Conservation (phyloP, 176 grass and related monocot species). For the Raddia guianensis region DNA sequence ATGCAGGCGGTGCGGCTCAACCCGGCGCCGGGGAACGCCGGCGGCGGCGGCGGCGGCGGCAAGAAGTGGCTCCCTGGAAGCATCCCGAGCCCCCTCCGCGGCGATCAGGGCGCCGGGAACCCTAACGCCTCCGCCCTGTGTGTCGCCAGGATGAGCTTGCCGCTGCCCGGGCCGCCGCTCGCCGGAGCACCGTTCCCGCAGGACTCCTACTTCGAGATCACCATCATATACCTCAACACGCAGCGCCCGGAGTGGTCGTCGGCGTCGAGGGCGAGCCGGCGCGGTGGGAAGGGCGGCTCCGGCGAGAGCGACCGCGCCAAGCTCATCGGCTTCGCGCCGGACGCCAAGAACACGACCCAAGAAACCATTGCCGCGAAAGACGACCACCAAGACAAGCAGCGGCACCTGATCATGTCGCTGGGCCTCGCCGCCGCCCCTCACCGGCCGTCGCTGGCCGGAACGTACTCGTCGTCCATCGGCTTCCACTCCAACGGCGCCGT, state of each 20-base stretch:
- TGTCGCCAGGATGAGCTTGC: slow-evolving; percentile 70
- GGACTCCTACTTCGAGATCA: slow-evolving; percentile 93
- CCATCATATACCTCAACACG: slow-evolving; percentile 75
- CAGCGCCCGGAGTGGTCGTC: slow-evolving; percentile 61
- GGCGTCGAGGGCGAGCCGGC: slow-evolving; percentile 44
- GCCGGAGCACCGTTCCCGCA: slow-evolving; percentile 72
- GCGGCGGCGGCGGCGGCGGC: background rate
- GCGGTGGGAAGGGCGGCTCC: slow-evolving; percentile 38
- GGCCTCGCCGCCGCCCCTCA: slow-evolving; percentile 50
- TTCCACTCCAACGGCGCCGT: slow-evolving; percentile 88
- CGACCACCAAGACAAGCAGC: slow-evolving; percentile 42
- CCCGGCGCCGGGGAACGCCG: slow-evolving; percentile 24
- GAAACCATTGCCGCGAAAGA: slow-evolving; percentile 45
- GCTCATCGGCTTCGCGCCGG: slow-evolving; percentile 50
- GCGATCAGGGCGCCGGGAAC: background rate
- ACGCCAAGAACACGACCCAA: slow-evolving; percentile 14
- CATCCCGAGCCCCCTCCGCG: slow-evolving; percentile 49
- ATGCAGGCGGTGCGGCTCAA: slow-evolving; percentile 85
- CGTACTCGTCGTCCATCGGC: slow-evolving; percentile 74
- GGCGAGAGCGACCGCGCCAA: slow-evolving; percentile 65
- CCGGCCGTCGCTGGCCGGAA: slow-evolving; percentile 54
- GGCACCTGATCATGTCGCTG: slow-evolving; percentile 57
- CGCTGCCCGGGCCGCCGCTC: slow-evolving; percentile 76
- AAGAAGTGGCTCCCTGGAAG: slow-evolving; percentile 40
- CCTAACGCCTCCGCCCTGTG: slow-evolving; percentile 15